Evolutionary conservation across 169 alveolate genomes (phyloP).

Genomic region (Eimeria zaria): DNA sequence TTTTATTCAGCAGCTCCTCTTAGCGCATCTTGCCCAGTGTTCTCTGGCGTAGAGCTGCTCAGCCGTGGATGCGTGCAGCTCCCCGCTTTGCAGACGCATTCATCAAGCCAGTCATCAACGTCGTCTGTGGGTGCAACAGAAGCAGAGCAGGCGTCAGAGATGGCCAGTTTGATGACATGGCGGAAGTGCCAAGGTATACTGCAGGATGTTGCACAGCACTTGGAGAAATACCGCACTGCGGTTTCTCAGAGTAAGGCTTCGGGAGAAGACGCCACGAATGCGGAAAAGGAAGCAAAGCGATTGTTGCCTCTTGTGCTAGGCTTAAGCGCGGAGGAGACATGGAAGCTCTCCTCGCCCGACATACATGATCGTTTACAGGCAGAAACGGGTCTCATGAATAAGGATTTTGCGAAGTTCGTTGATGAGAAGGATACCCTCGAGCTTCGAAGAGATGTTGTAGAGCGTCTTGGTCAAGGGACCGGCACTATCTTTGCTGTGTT

Average conservation of each 20-base stretch:
- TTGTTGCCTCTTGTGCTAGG: conserved; percentile 5
- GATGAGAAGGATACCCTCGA: conserved; percentile 14
- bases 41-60: conserved; percentile 70
- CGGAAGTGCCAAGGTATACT: conserved; percentile 11
- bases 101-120: background rate
- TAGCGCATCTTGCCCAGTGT: background rate
- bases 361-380: background rate
- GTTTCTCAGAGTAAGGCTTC: conserved; percentile 9
- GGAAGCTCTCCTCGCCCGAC: conserved; percentile 9
- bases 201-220: background rate
- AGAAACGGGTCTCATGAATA: background rate
- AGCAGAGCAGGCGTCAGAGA: background rate
- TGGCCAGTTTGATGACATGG: conserved; percentile 32
- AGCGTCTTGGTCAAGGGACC: conserved; percentile 58
- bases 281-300: conserved; percentile 4
- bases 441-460: conserved; percentile 32
- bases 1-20: conserved; percentile 32
- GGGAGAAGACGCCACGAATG: background rate
- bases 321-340: background rate
- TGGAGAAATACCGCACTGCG: conserved; percentile 23
- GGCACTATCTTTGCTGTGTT: conserved; percentile 59
- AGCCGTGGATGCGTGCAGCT: conserved; percentile 53
- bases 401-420: background rate
- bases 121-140: background rate
- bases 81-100: conserved; percentile 31